These are phyloP conservation scores for Mycena maculata DNA, from an alignment of 768 basidiomycete species.

Conservation along the genomic window DNA sequence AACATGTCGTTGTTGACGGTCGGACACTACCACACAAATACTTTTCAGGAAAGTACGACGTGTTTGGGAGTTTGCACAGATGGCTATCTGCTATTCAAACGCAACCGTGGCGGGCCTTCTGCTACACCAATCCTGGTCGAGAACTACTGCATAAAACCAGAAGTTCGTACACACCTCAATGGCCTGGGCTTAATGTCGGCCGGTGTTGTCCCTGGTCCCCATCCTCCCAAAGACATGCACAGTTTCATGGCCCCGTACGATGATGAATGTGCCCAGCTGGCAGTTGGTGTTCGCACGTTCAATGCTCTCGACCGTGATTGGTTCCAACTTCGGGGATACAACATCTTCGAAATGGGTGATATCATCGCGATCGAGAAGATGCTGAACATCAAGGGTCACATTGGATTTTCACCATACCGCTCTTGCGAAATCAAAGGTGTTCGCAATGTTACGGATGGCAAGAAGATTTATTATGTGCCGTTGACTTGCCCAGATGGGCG, in stretches of 20 bases:
- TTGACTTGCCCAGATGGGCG: conserved; percentile 26
- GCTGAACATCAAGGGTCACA: conserved; percentile 51
- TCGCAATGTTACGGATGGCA: conserved; percentile 5
- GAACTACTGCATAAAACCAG: background rate
- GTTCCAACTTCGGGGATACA: conserved; percentile 37
- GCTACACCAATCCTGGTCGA: background rate
- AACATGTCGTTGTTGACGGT: too few species aligned
- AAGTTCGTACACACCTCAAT: background rate
- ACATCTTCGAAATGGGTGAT: conserved; percentile 44
- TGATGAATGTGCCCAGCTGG: conserved; percentile 8
- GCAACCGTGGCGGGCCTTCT: background rate
- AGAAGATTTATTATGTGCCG: conserved; percentile 41
- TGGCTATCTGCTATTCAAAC: background rate
- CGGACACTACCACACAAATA: too few species aligned
- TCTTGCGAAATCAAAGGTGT: conserved; percentile 48
- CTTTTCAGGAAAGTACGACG: too few species aligned
- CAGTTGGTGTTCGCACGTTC: background rate
- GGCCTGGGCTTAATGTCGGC: background rate
- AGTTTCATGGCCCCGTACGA: conserved; percentile 1
- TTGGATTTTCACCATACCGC: conserved; percentile 45
- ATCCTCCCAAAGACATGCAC: background rate
- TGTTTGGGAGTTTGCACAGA: too few species aligned
- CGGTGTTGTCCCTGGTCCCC: background rate
- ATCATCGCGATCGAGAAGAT: conserved; percentile 46
- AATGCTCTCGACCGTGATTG: background rate